These are phyloP conservation scores for Fagopyrum tataricum DNA, from an alignment of 148 eudicot species.

Conservation along the genomic window DNA sequence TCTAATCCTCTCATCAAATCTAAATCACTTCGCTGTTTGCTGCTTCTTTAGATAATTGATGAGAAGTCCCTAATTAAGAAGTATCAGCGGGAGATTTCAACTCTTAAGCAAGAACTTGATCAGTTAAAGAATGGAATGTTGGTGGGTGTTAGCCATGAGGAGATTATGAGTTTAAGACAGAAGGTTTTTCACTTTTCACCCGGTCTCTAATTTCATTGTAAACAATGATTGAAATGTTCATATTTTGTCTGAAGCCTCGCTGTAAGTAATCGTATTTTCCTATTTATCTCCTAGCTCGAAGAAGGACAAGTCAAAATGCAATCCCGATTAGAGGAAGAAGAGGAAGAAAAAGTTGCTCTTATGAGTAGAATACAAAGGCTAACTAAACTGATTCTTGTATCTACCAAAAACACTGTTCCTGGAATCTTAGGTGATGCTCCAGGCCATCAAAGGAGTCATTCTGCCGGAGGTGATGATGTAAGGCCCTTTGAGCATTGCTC, in stretches of 20 bases:
- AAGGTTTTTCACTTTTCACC: conserved; percentile 39
- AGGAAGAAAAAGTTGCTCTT: conserved; percentile 95
- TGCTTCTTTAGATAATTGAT: conserved; percentile 70
- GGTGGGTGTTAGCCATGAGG: conserved; percentile 84
- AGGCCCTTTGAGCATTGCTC: conserved; percentile 17
- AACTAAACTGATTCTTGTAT: conserved; percentile 92
- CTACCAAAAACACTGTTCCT: conserved; percentile 77
- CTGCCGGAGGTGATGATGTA: conserved; percentile 63
- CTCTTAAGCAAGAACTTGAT: conserved; percentile 85
- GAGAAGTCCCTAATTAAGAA: conserved; percentile 95
- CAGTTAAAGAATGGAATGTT: conserved; percentile 83
- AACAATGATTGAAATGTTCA: not conserved
- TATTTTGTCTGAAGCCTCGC: not conserved
- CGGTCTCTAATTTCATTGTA: conserved; percentile 3
- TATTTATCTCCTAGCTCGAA: conserved; percentile 59
- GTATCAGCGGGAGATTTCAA: conserved; percentile 88
- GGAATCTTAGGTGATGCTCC: conserved; percentile 39
- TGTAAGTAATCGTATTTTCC: not conserved
- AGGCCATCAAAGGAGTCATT: conserved; percentile 46
- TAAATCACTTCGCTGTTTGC: not conserved
- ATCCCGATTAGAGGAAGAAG: conserved; percentile 94
- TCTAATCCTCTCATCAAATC: not conserved
- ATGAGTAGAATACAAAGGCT: conserved; percentile 99
- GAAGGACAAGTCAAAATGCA: conserved; percentile 99
- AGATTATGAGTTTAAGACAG: conserved; percentile 68